Conservation (phyloP, 2,329 filamentous ascomycete genomes). For the Orbilia quercus region DNA sequence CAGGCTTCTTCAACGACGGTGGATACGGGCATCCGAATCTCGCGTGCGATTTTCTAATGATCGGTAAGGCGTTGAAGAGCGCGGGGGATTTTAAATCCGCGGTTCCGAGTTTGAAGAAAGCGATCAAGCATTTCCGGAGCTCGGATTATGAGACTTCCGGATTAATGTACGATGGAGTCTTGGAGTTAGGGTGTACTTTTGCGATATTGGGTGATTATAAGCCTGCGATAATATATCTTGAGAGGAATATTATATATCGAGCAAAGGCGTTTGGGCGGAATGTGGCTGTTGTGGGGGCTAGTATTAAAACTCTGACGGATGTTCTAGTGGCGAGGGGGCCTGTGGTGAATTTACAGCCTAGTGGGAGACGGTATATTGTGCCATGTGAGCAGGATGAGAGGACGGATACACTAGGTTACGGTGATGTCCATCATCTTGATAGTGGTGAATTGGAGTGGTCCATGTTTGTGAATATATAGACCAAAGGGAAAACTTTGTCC, state of each 20-base stretch:
- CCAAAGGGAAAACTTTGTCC: too few species aligned
- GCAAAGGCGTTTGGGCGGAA: not conserved
- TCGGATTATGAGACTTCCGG: constrained; percentile 2
- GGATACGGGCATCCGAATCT: constrained; percentile 8
- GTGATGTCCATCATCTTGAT: not conserved
- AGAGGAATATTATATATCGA: constrained; percentile 19
- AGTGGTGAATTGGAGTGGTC: not conserved
- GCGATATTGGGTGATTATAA: not conserved
- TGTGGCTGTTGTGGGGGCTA: not conserved
- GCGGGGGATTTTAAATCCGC: not conserved
- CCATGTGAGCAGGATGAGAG: constrained; percentile 1
- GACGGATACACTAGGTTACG: not conserved
- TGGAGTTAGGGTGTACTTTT: constrained; percentile 14
- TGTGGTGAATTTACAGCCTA: not conserved
- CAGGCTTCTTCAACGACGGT: not conserved
- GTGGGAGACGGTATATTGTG: not conserved
- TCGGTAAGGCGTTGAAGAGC: constrained; percentile 6
- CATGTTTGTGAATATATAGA: not conserved
- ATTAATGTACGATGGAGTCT: constrained; percentile 10
- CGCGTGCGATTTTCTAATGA: constrained; percentile 11
- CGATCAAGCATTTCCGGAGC: constrained; percentile 8
- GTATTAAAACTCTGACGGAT: constrained; percentile 12
- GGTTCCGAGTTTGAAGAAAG: not conserved
- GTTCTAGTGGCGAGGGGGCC: constrained; percentile 10
- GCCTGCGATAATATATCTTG: constrained; percentile 9